A percentile compares a stretch with the other conserved stretches of the same genome.
These are phyloP conservation scores for Penicillium verhagenii DNA, from an alignment of 495 filamentous ascomycete species.

Conservation along the genomic window DNA sequence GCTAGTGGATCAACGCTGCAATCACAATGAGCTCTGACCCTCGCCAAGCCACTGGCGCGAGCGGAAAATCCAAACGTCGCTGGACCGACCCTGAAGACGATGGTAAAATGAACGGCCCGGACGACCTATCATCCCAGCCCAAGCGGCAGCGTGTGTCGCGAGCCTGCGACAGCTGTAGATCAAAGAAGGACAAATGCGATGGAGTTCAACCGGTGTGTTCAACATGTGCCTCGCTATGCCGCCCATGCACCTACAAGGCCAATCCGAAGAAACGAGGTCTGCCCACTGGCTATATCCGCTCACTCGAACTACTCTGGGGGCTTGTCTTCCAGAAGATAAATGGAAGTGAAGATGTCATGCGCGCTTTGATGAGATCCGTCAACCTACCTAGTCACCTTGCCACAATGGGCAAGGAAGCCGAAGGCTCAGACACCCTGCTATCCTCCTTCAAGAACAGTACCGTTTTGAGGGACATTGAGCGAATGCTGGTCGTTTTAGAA, in stretches of 20 bases:
- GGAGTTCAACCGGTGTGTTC: constrained; percentile 60
- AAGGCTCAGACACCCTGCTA: constrained; percentile 46
- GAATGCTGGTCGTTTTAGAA: constrained; percentile 46
- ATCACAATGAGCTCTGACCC: constrained; percentile 44
- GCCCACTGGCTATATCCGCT: constrained; percentile 45
- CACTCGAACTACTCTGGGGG: constrained; percentile 41
- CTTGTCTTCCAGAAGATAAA: constrained; percentile 43
- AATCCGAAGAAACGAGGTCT: constrained; percentile 67
- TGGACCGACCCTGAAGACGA: constrained; percentile 34
- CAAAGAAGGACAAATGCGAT: constrained; percentile 66
- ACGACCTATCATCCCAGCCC: constrained; percentile 32
- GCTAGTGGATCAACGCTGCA: constrained; percentile 37
- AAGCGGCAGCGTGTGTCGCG: constrained; percentile 56
- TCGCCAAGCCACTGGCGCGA: constrained; percentile 36
- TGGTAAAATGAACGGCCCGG: constrained; percentile 22
- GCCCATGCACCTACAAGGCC: constrained; percentile 64
- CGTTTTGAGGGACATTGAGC: constrained; percentile 52
- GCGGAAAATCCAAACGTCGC: constrained; percentile 37
- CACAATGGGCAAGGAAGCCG: constrained; percentile 45
- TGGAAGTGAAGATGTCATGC: constrained; percentile 46
- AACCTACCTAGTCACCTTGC: constrained; percentile 43
- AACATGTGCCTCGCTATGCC: constrained; percentile 58
- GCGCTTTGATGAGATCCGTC: constrained; percentile 36
- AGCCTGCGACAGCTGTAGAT: constrained; percentile 67
- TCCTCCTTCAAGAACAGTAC: constrained; percentile 55